These are phyloP conservation scores for Flaveria brownii DNA, from an alignment of 129 eudicot species.

Conservation along the genomic window DNA sequence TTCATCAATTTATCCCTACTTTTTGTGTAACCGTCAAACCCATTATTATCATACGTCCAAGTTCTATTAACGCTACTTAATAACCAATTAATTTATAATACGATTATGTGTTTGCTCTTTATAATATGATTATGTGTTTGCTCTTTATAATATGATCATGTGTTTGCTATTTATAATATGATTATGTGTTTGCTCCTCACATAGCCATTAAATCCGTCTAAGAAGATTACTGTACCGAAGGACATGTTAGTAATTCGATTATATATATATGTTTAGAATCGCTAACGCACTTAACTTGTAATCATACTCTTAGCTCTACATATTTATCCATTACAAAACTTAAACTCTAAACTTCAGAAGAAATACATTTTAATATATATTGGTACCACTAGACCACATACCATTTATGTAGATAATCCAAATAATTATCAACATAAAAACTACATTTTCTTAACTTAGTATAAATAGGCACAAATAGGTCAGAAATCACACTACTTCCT, in stretches of 20 bases:
- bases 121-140: neutral
- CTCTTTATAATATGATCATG: neutral
- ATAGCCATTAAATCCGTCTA: neutral
- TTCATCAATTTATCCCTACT: neutral
- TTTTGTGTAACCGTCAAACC: neutral
- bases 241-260: neutral
- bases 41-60: conserved; percentile 5
- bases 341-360: no score
- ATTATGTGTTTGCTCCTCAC: neutral
- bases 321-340: no score
- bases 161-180: neutral
- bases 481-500: neutral
- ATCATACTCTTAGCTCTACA: no score
- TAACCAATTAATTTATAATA: neutral
- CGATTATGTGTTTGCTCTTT: neutral
- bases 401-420: neutral
- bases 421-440: neutral
- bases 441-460: neutral
- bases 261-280: neutral
- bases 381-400: neutral
- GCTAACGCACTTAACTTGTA: no score
- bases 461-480: conserved; percentile 21
- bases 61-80: neutral
- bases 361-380: no score
- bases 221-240: neutral